These are phyloP conservation scores for Mikania micrantha DNA, from an alignment of 129 eudicot species.

Conservation along the genomic window DNA sequence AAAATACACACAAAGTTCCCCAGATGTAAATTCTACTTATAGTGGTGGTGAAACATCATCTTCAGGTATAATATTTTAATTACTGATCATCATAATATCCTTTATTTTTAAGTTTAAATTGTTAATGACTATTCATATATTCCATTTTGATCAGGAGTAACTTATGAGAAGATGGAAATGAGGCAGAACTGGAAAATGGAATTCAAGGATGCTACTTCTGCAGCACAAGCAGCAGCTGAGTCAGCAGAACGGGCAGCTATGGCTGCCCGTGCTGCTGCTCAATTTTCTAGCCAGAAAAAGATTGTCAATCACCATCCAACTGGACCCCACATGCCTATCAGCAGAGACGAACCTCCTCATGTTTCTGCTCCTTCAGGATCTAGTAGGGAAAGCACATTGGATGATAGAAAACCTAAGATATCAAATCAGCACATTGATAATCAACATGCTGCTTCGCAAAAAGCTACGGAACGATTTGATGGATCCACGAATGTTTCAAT, in stretches of 20 bases:
- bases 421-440: conserved; percentile 21
- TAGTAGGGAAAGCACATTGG: conserved; percentile 5
- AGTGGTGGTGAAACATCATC: conserved; percentile 21
- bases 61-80: conserved; percentile 34
- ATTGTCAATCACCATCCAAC: conserved; percentile 23
- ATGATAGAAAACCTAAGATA: conserved; percentile 18
- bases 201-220: conserved; percentile 85
- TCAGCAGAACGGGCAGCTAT: conserved; percentile 84
- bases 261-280: conserved; percentile 98
- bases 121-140: not conserved
- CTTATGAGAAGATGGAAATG: conserved; percentile 26
- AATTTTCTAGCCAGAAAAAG: conserved; percentile 48
- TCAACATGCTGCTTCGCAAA: conserved; percentile 5
- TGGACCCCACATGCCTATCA: conserved; percentile 26
- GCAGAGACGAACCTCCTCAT: conserved; percentile 21
- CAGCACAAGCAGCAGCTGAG: conserved; percentile 97
- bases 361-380: conserved; percentile 13
- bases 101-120: not conserved
- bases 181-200: conserved; percentile 65
- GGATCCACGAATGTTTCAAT: conserved; percentile 31
- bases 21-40: conserved; percentile 21
- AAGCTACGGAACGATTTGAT: conserved; percentile 6
- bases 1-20: conserved; percentile 34
- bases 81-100: not conserved
- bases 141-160: conserved; percentile 16